These are phyloP conservation scores for Lepidium africanum DNA, from an alignment of 345 rosid species.

Conservation along the genomic window DNA sequence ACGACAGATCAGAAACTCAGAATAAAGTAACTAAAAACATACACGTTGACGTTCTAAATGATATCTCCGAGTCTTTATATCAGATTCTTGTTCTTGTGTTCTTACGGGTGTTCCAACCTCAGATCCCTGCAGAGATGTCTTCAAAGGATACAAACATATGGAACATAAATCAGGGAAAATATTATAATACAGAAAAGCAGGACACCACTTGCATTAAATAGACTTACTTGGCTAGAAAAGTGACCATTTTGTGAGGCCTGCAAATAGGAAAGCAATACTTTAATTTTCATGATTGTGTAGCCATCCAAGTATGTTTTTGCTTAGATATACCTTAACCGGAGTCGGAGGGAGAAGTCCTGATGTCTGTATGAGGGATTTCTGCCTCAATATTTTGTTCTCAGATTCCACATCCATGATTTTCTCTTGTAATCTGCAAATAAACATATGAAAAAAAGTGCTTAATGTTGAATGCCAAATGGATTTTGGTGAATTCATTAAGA, in stretches of 20 bases:
- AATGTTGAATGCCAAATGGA: not conserved
- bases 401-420: constrained; percentile 70
- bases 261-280: constrained; percentile 16
- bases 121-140: constrained; percentile 47
- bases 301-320: not conserved
- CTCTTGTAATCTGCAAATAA: constrained; percentile 67
- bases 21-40: constrained; percentile 23
- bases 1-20: constrained; percentile 4
- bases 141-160: not conserved
- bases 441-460: constrained; percentile 3
- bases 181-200: not conserved
- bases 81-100: constrained; percentile 56
- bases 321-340: constrained; percentile 39
- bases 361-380: constrained; percentile 49
- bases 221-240: constrained; percentile 42
- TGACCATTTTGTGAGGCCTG: constrained; percentile 79
- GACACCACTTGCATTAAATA: constrained; percentile 39
- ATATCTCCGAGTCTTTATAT: constrained; percentile 60
- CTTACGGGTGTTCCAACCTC: constrained; percentile 49
- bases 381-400: constrained; percentile 75
- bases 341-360: constrained; percentile 54
- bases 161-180: not conserved
- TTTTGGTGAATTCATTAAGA: not conserved
- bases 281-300: not conserved
- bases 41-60: constrained; percentile 78